A percentile compares a stretch with the other conserved stretches of the same genome.
phyloP scores from a whole-genome alignment of 768 basidiomycete genomes.

The Panaeolus cyanescens region DNA sequence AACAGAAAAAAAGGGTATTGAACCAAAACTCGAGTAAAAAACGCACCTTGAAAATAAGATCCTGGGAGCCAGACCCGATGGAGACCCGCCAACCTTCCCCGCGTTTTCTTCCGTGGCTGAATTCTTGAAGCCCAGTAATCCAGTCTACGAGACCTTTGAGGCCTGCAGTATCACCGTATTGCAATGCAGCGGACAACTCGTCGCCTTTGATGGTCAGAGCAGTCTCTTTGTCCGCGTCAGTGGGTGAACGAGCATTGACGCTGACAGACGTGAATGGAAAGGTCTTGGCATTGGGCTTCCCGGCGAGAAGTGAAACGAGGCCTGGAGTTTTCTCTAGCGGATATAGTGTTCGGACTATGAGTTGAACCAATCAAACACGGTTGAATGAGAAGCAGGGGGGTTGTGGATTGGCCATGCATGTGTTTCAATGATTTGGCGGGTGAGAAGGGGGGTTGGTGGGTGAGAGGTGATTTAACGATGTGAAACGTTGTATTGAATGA shows the following conservation, averaged over 20 bases:
- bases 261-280: slow-evolving; percentile 89
- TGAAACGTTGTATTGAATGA: not conserved
- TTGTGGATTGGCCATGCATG: slow-evolving; percentile 7
- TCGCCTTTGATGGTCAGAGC: slow-evolving; percentile 54
- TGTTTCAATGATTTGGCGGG: not conserved
- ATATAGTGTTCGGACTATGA: slow-evolving; percentile 65
- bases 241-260: slow-evolving; percentile 58
- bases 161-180: slow-evolving; percentile 77
- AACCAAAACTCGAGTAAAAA: not conserved
- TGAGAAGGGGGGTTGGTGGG: not conserved
- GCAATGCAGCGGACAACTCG: slow-evolving; percentile 69
- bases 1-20: not conserved
- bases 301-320: slow-evolving; percentile 81
- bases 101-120: slow-evolving; percentile 60
- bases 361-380: not conserved
- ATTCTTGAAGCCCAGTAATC: slow-evolving; percentile 72
- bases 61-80: slow-evolving; percentile 86
- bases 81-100: slow-evolving; percentile 76
- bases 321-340: slow-evolving; percentile 81
- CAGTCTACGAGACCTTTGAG: slow-evolving; percentile 64
- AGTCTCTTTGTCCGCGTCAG: slow-evolving; percentile 43
- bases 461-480: not conserved
- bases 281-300: slow-evolving; percentile 87
- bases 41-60: slow-evolving; percentile 82
- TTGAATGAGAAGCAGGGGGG: not conserved